Conservation (phyloP, 2,329 filamentous ascomycete species). For the Arachnopeziza araneosa region DNA sequence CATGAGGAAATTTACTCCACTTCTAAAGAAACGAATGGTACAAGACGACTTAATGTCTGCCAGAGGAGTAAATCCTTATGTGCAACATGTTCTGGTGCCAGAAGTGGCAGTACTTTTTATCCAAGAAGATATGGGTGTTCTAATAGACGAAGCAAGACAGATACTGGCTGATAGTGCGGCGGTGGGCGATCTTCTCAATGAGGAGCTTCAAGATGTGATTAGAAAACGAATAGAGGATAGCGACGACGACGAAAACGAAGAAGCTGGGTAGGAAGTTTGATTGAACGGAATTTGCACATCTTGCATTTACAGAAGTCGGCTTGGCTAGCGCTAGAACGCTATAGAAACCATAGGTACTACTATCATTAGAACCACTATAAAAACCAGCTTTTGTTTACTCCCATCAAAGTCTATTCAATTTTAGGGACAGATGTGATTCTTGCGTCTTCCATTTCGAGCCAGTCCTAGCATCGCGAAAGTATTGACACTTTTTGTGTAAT, state of each 20-base stretch:
- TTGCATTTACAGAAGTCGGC: background rate
- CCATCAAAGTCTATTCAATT: no score
- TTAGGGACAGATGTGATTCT: no score
- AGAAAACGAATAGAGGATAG: slow-evolving; percentile 49
- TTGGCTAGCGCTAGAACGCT: no score
- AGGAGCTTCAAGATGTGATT: slow-evolving; percentile 51
- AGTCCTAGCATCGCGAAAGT: no score
- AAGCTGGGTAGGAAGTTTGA: background rate
- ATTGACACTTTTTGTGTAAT: no score
- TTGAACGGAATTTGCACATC: background rate
- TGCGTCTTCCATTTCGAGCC: no score
- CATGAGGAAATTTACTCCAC: slow-evolving; percentile 51
- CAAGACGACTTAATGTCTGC: slow-evolving; percentile 61
- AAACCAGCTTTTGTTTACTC: no score
- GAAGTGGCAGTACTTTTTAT: slow-evolving; percentile 55
- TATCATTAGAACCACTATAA: no score
- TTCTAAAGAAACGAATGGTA: slow-evolving; percentile 56
- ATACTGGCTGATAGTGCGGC: slow-evolving; percentile 31
- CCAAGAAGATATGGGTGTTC: slow-evolving; percentile 51
- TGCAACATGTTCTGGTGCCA: slow-evolving; percentile 71
- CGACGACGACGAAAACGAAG: slow-evolving; percentile 23
- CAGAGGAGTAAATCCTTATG: slow-evolving; percentile 61
- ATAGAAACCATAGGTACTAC: no score
- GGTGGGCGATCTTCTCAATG: slow-evolving; percentile 29
- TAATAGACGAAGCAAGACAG: slow-evolving; percentile 33